Conservation (phyloP, 495 filamentous ascomycete genomes). For the Parachaetomium inaequale region DNA sequence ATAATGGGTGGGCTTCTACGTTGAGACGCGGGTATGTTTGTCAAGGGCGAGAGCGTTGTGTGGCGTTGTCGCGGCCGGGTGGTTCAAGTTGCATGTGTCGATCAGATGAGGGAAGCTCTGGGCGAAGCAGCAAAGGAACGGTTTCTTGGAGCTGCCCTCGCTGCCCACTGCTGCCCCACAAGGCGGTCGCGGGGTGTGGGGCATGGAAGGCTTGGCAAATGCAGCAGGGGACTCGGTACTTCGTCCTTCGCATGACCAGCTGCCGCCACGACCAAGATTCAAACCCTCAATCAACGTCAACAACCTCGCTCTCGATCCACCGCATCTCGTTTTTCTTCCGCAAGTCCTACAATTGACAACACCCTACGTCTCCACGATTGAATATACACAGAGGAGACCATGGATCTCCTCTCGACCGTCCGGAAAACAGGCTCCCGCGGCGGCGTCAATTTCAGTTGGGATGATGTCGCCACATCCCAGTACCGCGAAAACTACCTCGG, state of each 20-base stretch:
- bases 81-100: too few species aligned
- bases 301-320: background rate
- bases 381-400: slow-evolving; percentile 33
- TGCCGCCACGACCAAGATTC: background rate
- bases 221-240: too few species aligned
- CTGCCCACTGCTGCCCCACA: too few species aligned
- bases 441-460: slow-evolving; percentile 94
- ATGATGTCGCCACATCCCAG: slow-evolving; percentile 78
- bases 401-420: slow-evolving; percentile 92
- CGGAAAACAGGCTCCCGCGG: slow-evolving; percentile 93
- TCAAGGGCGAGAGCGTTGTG: too few species aligned
- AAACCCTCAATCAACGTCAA: background rate
- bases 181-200: background rate
- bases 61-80: too few species aligned
- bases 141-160: background rate
- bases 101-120: too few species aligned
- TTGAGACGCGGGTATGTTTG: too few species aligned
- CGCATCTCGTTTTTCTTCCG: background rate
- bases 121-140: background rate
- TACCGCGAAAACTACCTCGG: slow-evolving; percentile 98
- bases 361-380: background rate
- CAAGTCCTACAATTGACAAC: background rate
- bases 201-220: slow-evolving; percentile 2
- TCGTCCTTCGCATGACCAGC: too few species aligned
- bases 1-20: background rate